Evolutionary conservation across 345 rosid species (phyloP).

Genomic region (Excoecaria agallocha): DNA sequence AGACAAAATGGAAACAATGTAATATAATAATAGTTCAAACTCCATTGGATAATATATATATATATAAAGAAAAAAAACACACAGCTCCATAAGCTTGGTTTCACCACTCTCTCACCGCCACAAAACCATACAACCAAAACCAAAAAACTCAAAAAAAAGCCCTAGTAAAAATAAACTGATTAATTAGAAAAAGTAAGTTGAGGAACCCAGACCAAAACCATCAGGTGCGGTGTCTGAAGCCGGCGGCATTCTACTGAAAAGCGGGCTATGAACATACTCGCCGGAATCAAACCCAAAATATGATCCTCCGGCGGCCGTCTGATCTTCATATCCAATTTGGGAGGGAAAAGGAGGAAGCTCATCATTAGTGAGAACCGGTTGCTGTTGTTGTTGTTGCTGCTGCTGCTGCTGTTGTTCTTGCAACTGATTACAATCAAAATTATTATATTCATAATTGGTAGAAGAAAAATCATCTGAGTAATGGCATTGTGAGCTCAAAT

Average conservation of each 20-base stretch:
- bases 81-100: not conserved
- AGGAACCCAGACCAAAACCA: constrained; percentile 54
- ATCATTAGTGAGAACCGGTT: not conserved
- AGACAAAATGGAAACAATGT: constrained; percentile 5
- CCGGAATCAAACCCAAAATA: constrained; percentile 44
- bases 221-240: constrained; percentile 64
- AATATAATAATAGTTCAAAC: constrained; percentile 1
- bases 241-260: constrained; percentile 83
- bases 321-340: constrained; percentile 31
- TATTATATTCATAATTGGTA: not conserved
- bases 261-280: constrained; percentile 74
- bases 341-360: constrained; percentile 64
- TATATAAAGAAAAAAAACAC: not conserved
- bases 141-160: not conserved
- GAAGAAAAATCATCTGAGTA: constrained; percentile 12
- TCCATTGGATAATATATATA: not conserved
- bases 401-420: not conserved
- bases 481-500: constrained; percentile 6
- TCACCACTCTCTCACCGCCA: constrained; percentile 2
- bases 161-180: not conserved
- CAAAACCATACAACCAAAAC: not conserved
- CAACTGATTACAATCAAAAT: not conserved
- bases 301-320: constrained; percentile 18
- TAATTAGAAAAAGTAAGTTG: constrained; percentile 34
- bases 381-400: not conserved